phyloP scores from a whole-genome alignment of 768 basidiomycete genomes.

The Tricholoma bakamatsutake region DNA sequence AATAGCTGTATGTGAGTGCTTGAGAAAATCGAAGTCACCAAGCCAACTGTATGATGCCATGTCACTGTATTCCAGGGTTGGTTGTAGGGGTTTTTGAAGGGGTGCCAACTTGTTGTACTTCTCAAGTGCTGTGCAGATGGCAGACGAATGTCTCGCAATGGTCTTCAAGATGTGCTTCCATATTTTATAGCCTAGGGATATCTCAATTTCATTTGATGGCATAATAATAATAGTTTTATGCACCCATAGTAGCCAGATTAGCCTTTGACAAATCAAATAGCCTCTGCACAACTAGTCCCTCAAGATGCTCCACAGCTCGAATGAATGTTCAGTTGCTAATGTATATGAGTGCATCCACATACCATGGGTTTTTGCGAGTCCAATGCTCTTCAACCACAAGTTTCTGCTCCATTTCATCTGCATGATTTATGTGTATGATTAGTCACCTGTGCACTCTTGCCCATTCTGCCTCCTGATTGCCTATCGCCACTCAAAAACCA shows the following conservation, averaged over 20 bases:
- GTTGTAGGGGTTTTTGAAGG: background rate
- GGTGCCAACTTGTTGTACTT: background rate
- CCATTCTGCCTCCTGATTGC: background rate
- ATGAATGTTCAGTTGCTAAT: background rate
- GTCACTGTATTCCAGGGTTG: background rate
- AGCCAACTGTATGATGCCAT: background rate
- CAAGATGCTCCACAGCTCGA: background rate
- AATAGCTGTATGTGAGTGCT: background rate
- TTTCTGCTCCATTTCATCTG: background rate
- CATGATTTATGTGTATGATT: background rate
- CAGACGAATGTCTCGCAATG: background rate
- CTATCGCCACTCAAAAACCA: too few relatives aligned
- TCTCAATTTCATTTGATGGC: background rate
- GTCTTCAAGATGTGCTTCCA: background rate
- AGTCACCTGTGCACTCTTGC: background rate
- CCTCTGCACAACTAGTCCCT: background rate
- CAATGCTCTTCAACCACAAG: background rate
- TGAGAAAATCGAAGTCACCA: background rate
- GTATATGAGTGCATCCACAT: background rate
- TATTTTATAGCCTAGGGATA: background rate
- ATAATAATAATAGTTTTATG: background rate
- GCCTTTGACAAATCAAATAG: background rate
- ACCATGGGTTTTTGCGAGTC: background rate
- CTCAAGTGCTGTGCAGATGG: background rate
- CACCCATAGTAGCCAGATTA: background rate